Evolutionary conservation across 2,329 filamentous ascomycete species (phyloP).

Genomic region (Blumeria hordei): DNA sequence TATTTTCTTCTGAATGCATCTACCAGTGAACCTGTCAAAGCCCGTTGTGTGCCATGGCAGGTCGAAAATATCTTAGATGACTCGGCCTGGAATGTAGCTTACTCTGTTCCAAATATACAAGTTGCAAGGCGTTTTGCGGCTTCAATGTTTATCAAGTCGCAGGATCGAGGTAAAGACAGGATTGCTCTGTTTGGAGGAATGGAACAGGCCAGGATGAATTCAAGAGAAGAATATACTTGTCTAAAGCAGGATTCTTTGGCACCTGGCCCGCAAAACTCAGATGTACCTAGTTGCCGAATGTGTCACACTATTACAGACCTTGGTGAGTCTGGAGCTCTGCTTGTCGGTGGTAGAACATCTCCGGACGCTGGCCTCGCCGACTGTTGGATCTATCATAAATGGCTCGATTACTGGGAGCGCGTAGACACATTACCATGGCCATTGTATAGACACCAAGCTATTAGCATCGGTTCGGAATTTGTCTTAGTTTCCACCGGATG

Average conservation of each 20-base stretch:
- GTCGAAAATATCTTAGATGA: too few species aligned
- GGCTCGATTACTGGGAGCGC: slow-evolving; percentile 30
- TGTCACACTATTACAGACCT: slow-evolving; percentile 56
- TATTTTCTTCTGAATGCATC: slow-evolving; percentile 41
- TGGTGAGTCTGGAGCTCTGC: slow-evolving; percentile 29
- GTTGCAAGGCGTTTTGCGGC: slow-evolving; percentile 37
- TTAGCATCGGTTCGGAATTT: slow-evolving; percentile 24
- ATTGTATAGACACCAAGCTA: slow-evolving; percentile 51
- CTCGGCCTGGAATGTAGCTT: slow-evolving; percentile 10
- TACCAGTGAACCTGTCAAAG: background rate
- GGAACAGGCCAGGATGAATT: slow-evolving; percentile 16
- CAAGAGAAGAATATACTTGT: slow-evolving; percentile 23
- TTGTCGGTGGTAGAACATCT: slow-evolving; percentile 59
- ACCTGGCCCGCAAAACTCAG: background rate
- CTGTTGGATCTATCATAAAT: slow-evolving; percentile 47
- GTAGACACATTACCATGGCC: slow-evolving; percentile 41
- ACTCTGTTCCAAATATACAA: slow-evolving; percentile 17
- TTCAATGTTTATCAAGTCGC: slow-evolving; percentile 19
- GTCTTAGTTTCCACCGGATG: slow-evolving; percentile 18
- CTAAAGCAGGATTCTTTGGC: background rate
- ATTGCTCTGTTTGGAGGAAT: slow-evolving; percentile 15
- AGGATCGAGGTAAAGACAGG: slow-evolving; percentile 14
- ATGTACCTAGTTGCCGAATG: slow-evolving; percentile 28
- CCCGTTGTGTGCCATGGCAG: too few species aligned
- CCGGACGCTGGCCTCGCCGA: slow-evolving; percentile 44